Evolutionary conservation across 441 rosid genomes (phyloP).

Genomic region (Gossypium lobatum): DNA sequence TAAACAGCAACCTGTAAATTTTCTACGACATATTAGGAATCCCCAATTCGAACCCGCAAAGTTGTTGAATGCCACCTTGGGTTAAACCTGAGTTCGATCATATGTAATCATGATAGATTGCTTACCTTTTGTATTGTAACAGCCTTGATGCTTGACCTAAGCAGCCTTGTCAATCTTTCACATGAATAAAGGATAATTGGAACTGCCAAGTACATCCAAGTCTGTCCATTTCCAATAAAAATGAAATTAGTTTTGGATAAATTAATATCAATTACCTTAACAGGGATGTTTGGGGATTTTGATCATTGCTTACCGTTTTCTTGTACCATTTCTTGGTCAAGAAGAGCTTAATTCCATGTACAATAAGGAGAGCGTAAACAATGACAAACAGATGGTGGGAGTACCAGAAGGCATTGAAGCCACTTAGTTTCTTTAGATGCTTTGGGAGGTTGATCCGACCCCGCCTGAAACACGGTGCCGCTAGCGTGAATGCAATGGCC

Average conservation of each 20-base stretch:
- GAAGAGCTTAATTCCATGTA: conserved; percentile 47
- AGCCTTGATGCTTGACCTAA: conserved; percentile 57
- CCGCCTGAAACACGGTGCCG: conserved; percentile 54
- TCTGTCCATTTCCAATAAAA: conserved; percentile 25
- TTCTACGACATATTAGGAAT: background rate
- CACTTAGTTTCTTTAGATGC: conserved; percentile 45
- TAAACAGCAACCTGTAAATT: conserved; percentile 49
- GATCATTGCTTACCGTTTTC: conserved; percentile 42
- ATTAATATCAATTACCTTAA: background rate
- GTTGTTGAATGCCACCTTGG: background rate
- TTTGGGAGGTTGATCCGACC: conserved; percentile 45
- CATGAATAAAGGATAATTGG: conserved; percentile 44
- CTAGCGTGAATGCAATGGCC: conserved; percentile 55
- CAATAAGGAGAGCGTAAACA: conserved; percentile 45
- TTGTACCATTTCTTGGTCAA: conserved; percentile 46
- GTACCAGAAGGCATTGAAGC: conserved; percentile 70
- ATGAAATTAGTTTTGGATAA: background rate
- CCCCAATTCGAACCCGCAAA: background rate
- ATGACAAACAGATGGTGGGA: conserved; percentile 61
- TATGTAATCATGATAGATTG: background rate
- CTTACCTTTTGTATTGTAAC: conserved; percentile 56
- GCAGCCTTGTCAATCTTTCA: conserved; percentile 51
- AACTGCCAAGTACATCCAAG: conserved; percentile 70
- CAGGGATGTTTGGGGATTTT: background rate
- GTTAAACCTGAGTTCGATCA: background rate